phyloP scores from a whole-genome alignment of 2,329 filamentous ascomycete species.

The Zarea fungicola region DNA sequence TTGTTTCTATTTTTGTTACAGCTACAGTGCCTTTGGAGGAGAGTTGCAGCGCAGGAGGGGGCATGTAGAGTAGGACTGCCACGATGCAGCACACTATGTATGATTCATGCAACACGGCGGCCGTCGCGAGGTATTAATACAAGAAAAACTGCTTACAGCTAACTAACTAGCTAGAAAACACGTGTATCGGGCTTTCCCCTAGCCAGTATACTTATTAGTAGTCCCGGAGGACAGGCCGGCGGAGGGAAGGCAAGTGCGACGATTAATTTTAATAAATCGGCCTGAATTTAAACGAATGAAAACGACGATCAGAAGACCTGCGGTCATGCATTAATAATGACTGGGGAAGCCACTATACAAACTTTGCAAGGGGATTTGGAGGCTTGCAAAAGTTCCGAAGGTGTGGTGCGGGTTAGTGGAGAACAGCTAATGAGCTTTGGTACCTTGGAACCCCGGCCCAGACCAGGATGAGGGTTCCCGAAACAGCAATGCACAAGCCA shows the following conservation, averaged over 20 bases:
- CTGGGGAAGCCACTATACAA: neutral
- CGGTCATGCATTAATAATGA: neutral
- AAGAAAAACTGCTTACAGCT: no score
- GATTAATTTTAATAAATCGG: no score
- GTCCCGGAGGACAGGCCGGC: no score
- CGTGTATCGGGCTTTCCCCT: no score
- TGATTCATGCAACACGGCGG: neutral
- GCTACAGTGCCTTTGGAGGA: no score
- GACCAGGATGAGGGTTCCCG: no score
- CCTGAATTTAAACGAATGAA: slow-evolving; percentile 1
- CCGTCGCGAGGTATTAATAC: neutral
- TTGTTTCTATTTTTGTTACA: neutral
- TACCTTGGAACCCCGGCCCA: no score
- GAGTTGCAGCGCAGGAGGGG: neutral
- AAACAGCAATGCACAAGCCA: slow-evolving; percentile 4
- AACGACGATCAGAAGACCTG: neutral
- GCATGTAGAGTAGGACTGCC: neutral
- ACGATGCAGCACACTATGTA: slow-evolving; percentile 1
- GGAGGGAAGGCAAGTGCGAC: no score
- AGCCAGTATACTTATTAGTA: no score
- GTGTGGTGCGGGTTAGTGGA: slow-evolving; percentile 6
- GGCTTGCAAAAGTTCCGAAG: slow-evolving; percentile 4
- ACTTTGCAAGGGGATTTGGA: neutral
- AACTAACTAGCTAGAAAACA: no score
- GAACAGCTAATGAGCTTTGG: neutral